Evolutionary conservation across 768 basidiomycete species (phyloP), one percentile per base, ranked within the genome.

Genomic region (Cystobasidium ongulense): DNA sequence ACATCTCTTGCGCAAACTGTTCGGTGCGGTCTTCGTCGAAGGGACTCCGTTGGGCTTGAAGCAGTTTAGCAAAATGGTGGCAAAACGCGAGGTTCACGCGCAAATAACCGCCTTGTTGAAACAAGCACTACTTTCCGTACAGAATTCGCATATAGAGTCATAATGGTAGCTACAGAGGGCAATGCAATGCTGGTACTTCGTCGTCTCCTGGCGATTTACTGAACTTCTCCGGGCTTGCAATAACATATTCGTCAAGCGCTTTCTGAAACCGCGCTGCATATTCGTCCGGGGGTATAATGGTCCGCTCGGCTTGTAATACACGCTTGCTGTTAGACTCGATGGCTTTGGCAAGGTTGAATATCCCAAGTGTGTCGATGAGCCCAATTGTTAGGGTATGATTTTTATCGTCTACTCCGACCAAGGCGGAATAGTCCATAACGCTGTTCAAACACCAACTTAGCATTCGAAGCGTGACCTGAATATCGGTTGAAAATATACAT

Each of bases 211-310:
- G 57, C 5, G 57, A 59, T 23, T 59, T 59, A 59, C 57, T 59
- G 57, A 59, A 59, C 57, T 59, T 59, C 57, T 59, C 57, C 57
- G 57, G 57, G 21, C 57, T 59, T 59, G 57, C 57, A 59, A 59
- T 59, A 59, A 59, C 21, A 35, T 59, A 59, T 31, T 59, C 29
- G 21, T 59, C 29, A 13, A 59, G 25, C 25, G 57, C 57, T 59
- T 59, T 59, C 57, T 35, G 57, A 21, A 59, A 59, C 15, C 57
- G 57, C 33, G 57, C 57, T 29, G 57, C 57, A 29, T 59, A 59
- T 23, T 59, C 57, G 33, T 59, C 57, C 5, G 57, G 57, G 23
- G 57, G 57, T 29, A 59, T 27, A 27, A 59, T 59, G 5, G 57
- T 59, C 27, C 57, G 25, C 21, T 59, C 57, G 11, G 57, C 57